Percentiles rank a stretch among this genome's conserved stretches.
These are phyloP conservation scores for Xylaria longipes DNA, from an alignment of 495 filamentous ascomycete species.

Conservation along the genomic window DNA sequence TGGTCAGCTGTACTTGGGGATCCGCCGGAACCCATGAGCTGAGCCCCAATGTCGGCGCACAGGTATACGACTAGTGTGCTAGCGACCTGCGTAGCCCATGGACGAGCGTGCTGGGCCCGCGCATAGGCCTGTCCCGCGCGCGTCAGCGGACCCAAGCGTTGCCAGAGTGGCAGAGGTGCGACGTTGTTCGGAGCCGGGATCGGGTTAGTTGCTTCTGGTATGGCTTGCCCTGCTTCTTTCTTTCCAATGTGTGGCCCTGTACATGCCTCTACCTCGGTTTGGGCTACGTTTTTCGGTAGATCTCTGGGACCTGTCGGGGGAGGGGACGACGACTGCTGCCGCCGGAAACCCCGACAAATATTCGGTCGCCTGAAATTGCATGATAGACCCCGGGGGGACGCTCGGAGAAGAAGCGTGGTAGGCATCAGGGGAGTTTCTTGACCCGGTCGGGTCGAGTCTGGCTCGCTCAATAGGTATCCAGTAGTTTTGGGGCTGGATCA, in stretches of 20 bases:
- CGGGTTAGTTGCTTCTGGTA: slow-evolving; percentile 29
- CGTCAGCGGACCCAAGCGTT: slow-evolving; percentile 62
- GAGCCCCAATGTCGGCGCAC: slow-evolving; percentile 80
- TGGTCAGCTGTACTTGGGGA: neutral
- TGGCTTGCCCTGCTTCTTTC: neutral
- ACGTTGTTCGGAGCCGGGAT: slow-evolving; percentile 54
- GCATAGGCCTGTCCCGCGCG: slow-evolving; percentile 73
- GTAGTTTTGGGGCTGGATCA: neutral
- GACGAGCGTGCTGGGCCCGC: slow-evolving; percentile 69
- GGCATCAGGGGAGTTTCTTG: neutral
- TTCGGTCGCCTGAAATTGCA: slow-evolving; percentile 1
- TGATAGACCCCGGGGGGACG: neutral
- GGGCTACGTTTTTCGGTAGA: neutral
- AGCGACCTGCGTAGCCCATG: slow-evolving; percentile 77
- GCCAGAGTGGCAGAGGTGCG: slow-evolving; percentile 43
- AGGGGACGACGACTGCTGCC: slow-evolving; percentile 16
- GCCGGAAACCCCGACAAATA: neutral
- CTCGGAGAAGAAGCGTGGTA: slow-evolving; percentile 11
- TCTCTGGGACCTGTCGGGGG: neutral
- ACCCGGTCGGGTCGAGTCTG: neutral
- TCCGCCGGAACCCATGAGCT: slow-evolving; percentile 53
- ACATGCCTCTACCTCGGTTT: neutral
- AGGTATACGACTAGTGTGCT: slow-evolving; percentile 80
- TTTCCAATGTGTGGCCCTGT: neutral
- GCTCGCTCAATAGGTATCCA: neutral